phyloP scores from a whole-genome alignment of 331 rosid species.

The Erythrophleum ivorense region DNA sequence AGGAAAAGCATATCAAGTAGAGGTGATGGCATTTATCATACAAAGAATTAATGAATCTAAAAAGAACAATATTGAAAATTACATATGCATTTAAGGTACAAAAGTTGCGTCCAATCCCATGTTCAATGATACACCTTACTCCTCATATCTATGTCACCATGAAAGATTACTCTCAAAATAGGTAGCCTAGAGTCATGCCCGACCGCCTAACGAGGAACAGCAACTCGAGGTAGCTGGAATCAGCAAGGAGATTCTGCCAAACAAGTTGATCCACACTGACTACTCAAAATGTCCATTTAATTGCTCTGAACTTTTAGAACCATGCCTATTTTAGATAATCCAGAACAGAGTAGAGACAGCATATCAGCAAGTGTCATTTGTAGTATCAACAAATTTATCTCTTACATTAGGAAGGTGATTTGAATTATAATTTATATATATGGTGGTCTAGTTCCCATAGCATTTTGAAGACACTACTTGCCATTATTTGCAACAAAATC shows the following conservation, averaged over 20 bases:
- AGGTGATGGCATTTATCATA: slow-evolving; percentile 28
- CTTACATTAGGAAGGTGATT: slow-evolving; percentile 4
- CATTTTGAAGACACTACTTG: not conserved
- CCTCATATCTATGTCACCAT: slow-evolving; percentile 33
- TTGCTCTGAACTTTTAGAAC: slow-evolving; percentile 35
- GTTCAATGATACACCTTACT: slow-evolving; percentile 43
- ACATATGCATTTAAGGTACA: slow-evolving; percentile 40
- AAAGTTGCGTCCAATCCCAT: slow-evolving; percentile 39
- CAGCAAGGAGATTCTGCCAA: slow-evolving; percentile 48
- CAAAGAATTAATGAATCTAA: slow-evolving; percentile 33
- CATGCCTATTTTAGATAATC: slow-evolving; percentile 32
- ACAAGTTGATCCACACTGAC: slow-evolving; percentile 41
- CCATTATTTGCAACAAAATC: not conserved
- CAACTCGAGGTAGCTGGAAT: slow-evolving; percentile 42
- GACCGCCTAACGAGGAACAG: slow-evolving; percentile 38
- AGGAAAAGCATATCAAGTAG: slow-evolving; percentile 24
- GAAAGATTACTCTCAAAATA: slow-evolving; percentile 33
- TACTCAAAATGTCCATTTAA: slow-evolving; percentile 31
- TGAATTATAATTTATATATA: not conserved
- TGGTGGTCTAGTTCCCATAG: not conserved
- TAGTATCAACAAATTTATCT: not conserved
- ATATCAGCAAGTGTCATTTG: slow-evolving; percentile 17
- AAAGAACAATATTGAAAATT: slow-evolving; percentile 27
- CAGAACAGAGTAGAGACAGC: slow-evolving; percentile 33
- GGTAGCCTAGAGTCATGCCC: slow-evolving; percentile 34